These are phyloP conservation scores for Xerocomellus amylosporus DNA, from an alignment of 768 basidiomycete species.

Conservation along the genomic window DNA sequence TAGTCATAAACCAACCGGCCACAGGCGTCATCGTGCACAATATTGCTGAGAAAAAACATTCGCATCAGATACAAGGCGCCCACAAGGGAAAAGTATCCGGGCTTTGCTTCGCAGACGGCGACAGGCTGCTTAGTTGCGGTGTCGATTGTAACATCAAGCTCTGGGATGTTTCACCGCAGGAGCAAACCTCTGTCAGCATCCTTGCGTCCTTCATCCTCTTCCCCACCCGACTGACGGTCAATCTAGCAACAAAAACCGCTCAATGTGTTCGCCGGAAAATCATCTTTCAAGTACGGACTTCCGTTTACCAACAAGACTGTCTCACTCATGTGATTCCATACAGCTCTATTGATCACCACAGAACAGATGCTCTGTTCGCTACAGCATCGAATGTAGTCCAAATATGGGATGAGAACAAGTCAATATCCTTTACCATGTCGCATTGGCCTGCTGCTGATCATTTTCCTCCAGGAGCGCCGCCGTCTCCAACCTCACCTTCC, in stretches of 20 bases:
- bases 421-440: not conserved
- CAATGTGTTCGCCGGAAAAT: conserved; percentile 79
- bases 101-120: conserved; percentile 64
- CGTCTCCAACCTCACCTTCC: conserved; percentile 83
- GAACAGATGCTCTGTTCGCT: conserved; percentile 84
- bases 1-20: not conserved
- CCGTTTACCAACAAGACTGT: not conserved
- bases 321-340: conserved; percentile 28
- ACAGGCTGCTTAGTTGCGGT: conserved; percentile 72
- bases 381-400: conserved; percentile 93
- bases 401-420: conserved; percentile 98
- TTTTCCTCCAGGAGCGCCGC: conserved; percentile 62
- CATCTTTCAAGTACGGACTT: conserved; percentile 78
- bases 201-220: not conserved
- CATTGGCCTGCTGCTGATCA: conserved; percentile 6
- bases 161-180: conserved; percentile 54
- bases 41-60: conserved; percentile 53
- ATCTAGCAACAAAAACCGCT: conserved; percentile 52
- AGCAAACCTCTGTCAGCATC: conserved; percentile 38
- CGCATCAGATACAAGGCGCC: conserved; percentile 60
- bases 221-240: conserved; percentile 3
- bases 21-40: conserved; percentile 86
- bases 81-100: conserved; percentile 88
- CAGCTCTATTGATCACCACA: conserved; percentile 94
- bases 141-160: conserved; percentile 81